A percentile compares a stretch with the other conserved stretches of the same genome.
Evolutionary conservation across 176 grass and related monocot species (phyloP).

Genomic region (Bothriochloa decipiens): DNA sequence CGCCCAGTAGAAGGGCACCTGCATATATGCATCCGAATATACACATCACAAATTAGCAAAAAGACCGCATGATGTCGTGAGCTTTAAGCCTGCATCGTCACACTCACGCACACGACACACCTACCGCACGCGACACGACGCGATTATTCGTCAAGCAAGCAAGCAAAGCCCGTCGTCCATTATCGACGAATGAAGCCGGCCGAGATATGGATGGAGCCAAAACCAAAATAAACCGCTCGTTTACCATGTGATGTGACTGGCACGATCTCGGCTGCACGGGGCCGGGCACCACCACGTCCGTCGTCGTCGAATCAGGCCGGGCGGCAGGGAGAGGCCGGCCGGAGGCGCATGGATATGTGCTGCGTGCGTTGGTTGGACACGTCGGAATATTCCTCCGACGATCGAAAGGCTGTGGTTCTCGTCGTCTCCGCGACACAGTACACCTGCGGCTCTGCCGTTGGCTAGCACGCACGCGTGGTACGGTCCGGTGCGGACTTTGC

Average conservation of each 20-base stretch:
- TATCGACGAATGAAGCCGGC: too few species aligned
- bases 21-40: neutral
- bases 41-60: too few species aligned
- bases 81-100: too few species aligned
- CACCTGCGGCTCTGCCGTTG: too few species aligned
- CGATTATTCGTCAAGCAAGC: too few species aligned
- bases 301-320: neutral
- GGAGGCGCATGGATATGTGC: neutral
- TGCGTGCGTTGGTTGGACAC: neutral
- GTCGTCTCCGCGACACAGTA: neutral
- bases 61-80: too few species aligned
- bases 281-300: neutral
- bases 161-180: too few species aligned
- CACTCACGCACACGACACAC: too few species aligned
- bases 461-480: neutral
- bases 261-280: neutral
- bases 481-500: constrained; percentile 8
- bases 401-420: constrained; percentile 6
- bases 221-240: neutral
- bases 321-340: neutral
- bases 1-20: constrained; percentile 98
- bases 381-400: constrained; percentile 15
- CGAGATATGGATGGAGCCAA: neutral
- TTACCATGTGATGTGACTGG: neutral
- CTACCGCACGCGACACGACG: too few species aligned